Base-by-base conservation (phyloP, 2,329 filamentous ascomycete genomes). In the Scedosporium boydii region DNA sequence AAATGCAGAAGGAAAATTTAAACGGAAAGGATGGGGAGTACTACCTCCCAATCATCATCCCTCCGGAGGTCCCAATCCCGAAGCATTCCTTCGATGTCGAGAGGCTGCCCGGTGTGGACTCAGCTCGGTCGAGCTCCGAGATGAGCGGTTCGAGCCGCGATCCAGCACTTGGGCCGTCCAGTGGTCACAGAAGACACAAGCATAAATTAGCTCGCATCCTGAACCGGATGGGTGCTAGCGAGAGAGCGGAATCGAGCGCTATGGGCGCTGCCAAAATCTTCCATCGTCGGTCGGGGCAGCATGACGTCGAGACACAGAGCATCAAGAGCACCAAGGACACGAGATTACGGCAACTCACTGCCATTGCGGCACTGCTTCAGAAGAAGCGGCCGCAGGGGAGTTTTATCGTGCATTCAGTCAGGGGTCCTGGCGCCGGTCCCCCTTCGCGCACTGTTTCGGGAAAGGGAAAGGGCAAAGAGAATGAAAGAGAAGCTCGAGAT, bases 21-120 rank as follows among this genome's bases (percentile, higher is more conserved):
- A 66, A 65, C 56, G 34, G 58, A 44, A 75, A 74, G 55, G 69
- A 67, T 9, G 73, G 72, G 44, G 76, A 74, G 44, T 73, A 69
- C 16, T 74, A 75, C 64, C 66, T 75, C 0, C 72, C 74, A 18
- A 71, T 75, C 59, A 70, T 72, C 21, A 70, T 75, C 6, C 65
- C 69, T 0, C 60, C 34, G 34, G 34, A 55, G 2, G 66, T 26
- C 10, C 56, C n/a, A 21, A 18, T 23, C 60, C 9, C 21, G 21
- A 55, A 55, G 23, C 51, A 23, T 18, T 23, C 23, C 4, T 23
- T 27, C 21, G 51, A 55, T 18, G 51, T 23, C 51, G 51, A 55
- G 4, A 27, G 23, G 18, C 6, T n/a, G 44, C 44, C 12, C 4
- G 51, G 23, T 4, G 23, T 38, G 14, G 55, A 34, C 51, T 56